Evolutionary conservation across 106 monocot species (phyloP).

Genomic region (Vanilla planifolia): DNA sequence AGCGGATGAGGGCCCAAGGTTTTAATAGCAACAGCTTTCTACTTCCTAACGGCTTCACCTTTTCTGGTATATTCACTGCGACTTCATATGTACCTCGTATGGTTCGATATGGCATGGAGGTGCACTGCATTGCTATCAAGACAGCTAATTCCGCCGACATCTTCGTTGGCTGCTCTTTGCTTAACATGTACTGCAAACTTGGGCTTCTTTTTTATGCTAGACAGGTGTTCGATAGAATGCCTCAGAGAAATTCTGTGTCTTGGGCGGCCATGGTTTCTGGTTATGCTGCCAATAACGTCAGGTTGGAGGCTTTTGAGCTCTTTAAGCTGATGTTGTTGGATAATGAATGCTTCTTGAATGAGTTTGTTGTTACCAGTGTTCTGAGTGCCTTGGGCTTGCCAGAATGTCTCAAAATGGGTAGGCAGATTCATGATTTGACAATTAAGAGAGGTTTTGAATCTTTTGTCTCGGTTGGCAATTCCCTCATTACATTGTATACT

Average conservation of each 20-base stretch:
- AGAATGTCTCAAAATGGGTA: slow-evolving; percentile 30
- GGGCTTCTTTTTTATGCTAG: slow-evolving; percentile 34
- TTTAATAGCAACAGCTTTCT: not conserved
- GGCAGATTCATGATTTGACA: slow-evolving; percentile 33
- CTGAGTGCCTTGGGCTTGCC: slow-evolving; percentile 29
- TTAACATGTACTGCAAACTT: slow-evolving; percentile 58
- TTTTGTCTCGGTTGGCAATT: slow-evolving; percentile 48
- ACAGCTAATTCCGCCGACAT: slow-evolving; percentile 29
- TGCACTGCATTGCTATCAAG: slow-evolving; percentile 52
- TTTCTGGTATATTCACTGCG: slow-evolving; percentile 47
- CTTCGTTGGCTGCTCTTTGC: slow-evolving; percentile 45
- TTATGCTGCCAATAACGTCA: slow-evolving; percentile 25
- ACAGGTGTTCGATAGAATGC: slow-evolving; percentile 65
- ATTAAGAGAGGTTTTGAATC: slow-evolving; percentile 34
- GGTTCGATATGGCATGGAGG: slow-evolving; percentile 17
- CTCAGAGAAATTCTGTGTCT: slow-evolving; percentile 38
- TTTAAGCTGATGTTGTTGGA: slow-evolving; percentile 30
- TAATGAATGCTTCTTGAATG: slow-evolving; percentile 27
- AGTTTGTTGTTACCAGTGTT: slow-evolving; percentile 55
- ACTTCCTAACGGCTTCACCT: slow-evolving; percentile 48
- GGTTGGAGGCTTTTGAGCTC: slow-evolving; percentile 31
- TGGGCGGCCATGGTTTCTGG: slow-evolving; percentile 67
- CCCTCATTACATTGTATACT: slow-evolving; percentile 52
- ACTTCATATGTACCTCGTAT: not conserved
- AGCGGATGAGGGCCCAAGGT: slow-evolving; percentile 22